Evolutionary conservation across 129 eudicot genomes (phyloP).

Genomic region (Arctium minus): DNA sequence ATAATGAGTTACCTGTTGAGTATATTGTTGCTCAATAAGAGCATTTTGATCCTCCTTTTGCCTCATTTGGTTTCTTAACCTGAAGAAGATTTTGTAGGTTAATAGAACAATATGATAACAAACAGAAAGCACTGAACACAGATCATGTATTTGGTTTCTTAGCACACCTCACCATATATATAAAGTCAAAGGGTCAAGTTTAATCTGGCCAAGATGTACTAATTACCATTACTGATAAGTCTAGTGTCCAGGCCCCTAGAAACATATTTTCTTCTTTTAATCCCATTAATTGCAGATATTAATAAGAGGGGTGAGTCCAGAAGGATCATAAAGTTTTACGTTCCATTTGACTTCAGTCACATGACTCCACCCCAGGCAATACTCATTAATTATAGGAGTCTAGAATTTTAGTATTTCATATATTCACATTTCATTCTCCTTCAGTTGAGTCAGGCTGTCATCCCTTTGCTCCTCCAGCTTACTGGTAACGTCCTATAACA

Average conservation of each 20-base stretch:
- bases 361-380: background rate
- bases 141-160: background rate
- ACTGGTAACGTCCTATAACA: conserved; percentile 71
- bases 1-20: conserved; percentile 58
- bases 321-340: background rate
- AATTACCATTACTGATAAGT: background rate
- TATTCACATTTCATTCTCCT: conserved; percentile 86
- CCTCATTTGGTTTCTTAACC: conserved; percentile 78
- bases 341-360: background rate
- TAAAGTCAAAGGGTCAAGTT: background rate
- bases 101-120: conserved; percentile 1
- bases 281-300: conserved; percentile 1
- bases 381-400: background rate
- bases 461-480: conserved; percentile 96
- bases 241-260: background rate
- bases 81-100: conserved; percentile 25
- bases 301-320: background rate
- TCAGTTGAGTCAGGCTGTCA: conserved; percentile 77
- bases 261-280: background rate
- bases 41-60: conserved; percentile 80
- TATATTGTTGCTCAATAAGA: conserved; percentile 73
- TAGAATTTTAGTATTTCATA: background rate
- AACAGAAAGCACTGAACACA: background rate
- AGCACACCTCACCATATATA: background rate
- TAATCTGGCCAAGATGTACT: background rate